Base-by-base conservation (phyloP, 1,284 basidiomycete genomes). In the Bondarzewia mesenterica region DNA sequence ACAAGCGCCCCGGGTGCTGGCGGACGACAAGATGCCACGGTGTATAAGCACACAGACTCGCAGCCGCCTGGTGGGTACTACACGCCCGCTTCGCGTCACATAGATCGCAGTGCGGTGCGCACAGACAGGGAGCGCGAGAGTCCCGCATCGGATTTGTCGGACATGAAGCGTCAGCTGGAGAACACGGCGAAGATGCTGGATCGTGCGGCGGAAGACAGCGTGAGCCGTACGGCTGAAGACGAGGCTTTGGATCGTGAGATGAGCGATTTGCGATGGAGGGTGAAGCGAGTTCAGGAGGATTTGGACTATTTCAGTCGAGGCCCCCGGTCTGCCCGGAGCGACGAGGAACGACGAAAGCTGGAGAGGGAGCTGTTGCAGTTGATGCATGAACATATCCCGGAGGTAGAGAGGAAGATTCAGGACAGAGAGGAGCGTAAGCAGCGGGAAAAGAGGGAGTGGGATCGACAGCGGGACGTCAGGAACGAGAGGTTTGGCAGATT, bases 301-400 rank as follows among this genome's bases (percentile, higher is more conserved):
- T 74, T 99, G 41, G 94, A 97, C 42, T 93, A 95, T 60, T 82
- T 87, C 49, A 82, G 85, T 16, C 81, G 86, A 16, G 89, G 92
- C 0, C 81, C 93, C 1, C 76, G 83, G 49, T 80, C 83, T 7
- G 66, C 73, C 5, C 75, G 79, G 7, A 92, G 91, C 64, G 91
- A 95, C 51, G 85, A 93, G 54, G 92, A 96, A 61, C 76, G 87
- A 46, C 74, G 96, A 27, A 80, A 84, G 59, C 75, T 96, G 20
- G 96, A 99, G 68, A 77, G 96, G 36, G 92, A 98, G 58, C 72
- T 98, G 36, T 66, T 97, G 55, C 75, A 77, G 49, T 72, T 99
- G 44, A 82, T 91, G 81, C 93, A 98, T 59, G 93, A 96, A 63
- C 80, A 88, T 48, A 74, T 99, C 2, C 96, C 95, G 0, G 89